Conservation (phyloP, 495 filamentous ascomycete species). For the Cryomyces minteri region DNA sequence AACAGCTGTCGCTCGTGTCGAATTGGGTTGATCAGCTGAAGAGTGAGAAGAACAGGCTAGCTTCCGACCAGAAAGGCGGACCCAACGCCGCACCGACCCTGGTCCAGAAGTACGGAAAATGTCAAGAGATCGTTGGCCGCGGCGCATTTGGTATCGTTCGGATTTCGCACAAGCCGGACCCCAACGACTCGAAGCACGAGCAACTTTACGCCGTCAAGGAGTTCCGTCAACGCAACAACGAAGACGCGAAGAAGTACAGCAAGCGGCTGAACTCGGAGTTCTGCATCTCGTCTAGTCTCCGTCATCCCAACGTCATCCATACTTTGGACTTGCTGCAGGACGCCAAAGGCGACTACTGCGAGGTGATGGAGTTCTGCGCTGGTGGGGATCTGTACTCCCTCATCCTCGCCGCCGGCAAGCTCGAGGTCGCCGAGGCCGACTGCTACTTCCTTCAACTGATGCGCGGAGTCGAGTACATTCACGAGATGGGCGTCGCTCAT, state of each 20-base stretch:
- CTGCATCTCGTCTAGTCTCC: slow-evolving; percentile 91
- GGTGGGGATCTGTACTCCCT: slow-evolving; percentile 94
- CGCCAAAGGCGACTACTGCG: slow-evolving; percentile 94
- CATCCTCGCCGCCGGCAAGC: slow-evolving; percentile 76
- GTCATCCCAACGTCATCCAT: slow-evolving; percentile 96
- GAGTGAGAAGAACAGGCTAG: slow-evolving; percentile 62
- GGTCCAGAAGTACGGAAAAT: slow-evolving; percentile 96
- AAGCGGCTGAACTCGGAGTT: slow-evolving; percentile 98
- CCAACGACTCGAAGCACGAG: slow-evolving; percentile 59
- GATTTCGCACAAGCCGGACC: slow-evolving; percentile 91
- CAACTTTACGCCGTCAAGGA: slow-evolving; percentile 97
- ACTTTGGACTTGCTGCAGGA: slow-evolving; percentile 91
- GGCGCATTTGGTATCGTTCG: slow-evolving; percentile 95
- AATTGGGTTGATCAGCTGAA: slow-evolving; percentile 91
- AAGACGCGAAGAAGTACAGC: slow-evolving; percentile 91
- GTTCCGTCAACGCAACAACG: slow-evolving; percentile 83
- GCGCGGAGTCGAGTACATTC: slow-evolving; percentile 98
- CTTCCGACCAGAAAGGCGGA: slow-evolving; percentile 56
- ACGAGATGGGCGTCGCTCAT: slow-evolving; percentile 98
- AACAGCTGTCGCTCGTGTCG: slow-evolving; percentile 83
- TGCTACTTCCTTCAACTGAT: slow-evolving; percentile 99
- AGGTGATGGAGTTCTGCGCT: slow-evolving; percentile 98
- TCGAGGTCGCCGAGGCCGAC: slow-evolving; percentile 87
- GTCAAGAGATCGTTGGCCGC: slow-evolving; percentile 93
- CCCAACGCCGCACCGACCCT: slow-evolving; percentile 64